These are phyloP conservation scores for Penicillium bialowiezense DNA, from an alignment of 495 filamentous ascomycete species.

Conservation along the genomic window DNA sequence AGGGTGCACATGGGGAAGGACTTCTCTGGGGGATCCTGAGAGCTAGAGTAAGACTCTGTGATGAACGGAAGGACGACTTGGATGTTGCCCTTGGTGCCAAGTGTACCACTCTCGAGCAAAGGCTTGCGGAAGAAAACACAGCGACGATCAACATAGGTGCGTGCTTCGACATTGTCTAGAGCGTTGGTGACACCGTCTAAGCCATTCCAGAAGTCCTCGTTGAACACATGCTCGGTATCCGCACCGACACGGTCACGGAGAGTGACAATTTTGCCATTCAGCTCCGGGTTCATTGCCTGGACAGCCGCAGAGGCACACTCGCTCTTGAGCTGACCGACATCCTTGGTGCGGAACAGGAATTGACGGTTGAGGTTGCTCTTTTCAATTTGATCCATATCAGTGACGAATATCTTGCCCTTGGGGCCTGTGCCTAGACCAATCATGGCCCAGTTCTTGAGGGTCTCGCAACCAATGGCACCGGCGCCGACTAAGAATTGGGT, in stretches of 20 bases:
- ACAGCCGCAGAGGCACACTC: slow-evolving; percentile 89
- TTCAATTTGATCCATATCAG: slow-evolving; percentile 98
- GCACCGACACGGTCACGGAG: slow-evolving; percentile 85
- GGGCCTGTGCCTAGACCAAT: slow-evolving; percentile 90
- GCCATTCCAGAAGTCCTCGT: slow-evolving; percentile 89
- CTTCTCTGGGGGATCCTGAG: slow-evolving; percentile 96
- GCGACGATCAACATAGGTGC: slow-evolving; percentile 94
- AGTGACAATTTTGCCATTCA: slow-evolving; percentile 77
- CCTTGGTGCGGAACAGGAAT: slow-evolving; percentile 90
- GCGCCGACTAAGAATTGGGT: slow-evolving; percentile 94
- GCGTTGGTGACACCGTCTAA: slow-evolving; percentile 95
- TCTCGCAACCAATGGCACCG: slow-evolving; percentile 97
- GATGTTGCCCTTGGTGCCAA: slow-evolving; percentile 97
- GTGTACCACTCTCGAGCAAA: slow-evolving; percentile 90
- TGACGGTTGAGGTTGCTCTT: slow-evolving; percentile 98
- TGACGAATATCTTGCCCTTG: slow-evolving; percentile 83
- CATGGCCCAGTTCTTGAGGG: slow-evolving; percentile 99
- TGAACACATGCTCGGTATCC: slow-evolving; percentile 93
- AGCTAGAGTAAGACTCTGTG: slow-evolving; percentile 98
- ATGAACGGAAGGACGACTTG: slow-evolving; percentile 88
- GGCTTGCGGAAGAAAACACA: slow-evolving; percentile 99
- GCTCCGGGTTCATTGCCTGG: slow-evolving; percentile 90
- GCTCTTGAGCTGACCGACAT: slow-evolving; percentile 97
- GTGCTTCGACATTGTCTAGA: slow-evolving; percentile 94
- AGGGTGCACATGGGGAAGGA: slow-evolving; percentile 99